Conservation (phyloP, 2,329 filamentous ascomycete genomes). For the Colletotrichum tropicicola region DNA sequence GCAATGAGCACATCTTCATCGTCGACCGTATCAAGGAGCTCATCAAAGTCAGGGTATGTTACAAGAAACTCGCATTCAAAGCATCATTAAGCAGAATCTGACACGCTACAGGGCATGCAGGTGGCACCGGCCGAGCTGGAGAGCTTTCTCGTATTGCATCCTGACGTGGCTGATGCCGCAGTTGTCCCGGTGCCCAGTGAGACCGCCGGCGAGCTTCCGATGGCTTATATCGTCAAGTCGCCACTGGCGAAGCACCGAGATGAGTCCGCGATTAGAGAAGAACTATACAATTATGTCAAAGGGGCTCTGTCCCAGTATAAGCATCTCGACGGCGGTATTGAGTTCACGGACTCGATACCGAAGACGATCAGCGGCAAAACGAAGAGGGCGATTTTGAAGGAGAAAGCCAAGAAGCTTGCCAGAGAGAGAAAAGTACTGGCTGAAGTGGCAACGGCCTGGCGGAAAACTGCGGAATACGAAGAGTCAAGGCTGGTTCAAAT, state of each 20-base stretch:
- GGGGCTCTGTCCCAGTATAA: slow-evolving; percentile 50
- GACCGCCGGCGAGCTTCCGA: slow-evolving; percentile 62
- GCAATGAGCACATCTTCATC: slow-evolving; percentile 44
- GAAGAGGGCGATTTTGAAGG: slow-evolving; percentile 56
- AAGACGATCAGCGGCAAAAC: slow-evolving; percentile 72
- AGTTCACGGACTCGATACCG: slow-evolving; percentile 64
- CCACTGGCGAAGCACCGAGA: slow-evolving; percentile 49
- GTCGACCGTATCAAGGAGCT: slow-evolving; percentile 43
- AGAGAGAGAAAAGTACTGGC: slow-evolving; percentile 7
- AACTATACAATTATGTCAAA: slow-evolving; percentile 58
- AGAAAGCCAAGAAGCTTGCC: slow-evolving; percentile 37
- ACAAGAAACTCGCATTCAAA: too few species aligned
- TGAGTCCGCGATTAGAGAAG: slow-evolving; percentile 58
- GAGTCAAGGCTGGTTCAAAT: slow-evolving; percentile 1
- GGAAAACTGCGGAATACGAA: background rate
- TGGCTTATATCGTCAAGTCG: slow-evolving; percentile 63
- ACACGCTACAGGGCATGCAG: slow-evolving; percentile 52
- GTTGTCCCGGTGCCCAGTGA: slow-evolving; percentile 71
- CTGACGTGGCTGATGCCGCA: slow-evolving; percentile 71
- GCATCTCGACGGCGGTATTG: slow-evolving; percentile 57
- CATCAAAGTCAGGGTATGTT: slow-evolving; percentile 69
- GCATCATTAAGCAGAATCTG: too few species aligned
- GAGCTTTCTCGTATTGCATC: slow-evolving; percentile 72
- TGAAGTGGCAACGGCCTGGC: background rate
- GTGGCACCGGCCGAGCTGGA: slow-evolving; percentile 78